Percentiles rank a stretch among this genome's conserved stretches.
Evolutionary conservation across 176 grass and related monocot genomes (phyloP).

Genomic region (Pontederia paniculata): DNA sequence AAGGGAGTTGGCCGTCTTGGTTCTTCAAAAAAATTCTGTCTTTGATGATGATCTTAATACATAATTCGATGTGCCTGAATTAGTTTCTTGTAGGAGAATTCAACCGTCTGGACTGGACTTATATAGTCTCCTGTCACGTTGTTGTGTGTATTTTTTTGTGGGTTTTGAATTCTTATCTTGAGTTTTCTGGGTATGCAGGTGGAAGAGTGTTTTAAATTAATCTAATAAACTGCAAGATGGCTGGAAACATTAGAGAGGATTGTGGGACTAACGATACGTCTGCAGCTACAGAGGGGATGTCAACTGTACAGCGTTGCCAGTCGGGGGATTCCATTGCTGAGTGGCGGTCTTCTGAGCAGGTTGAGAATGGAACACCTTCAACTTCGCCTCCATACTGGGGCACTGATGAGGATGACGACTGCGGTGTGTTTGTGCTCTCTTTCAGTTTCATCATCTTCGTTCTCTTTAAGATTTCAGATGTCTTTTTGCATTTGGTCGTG

Average conservation of each 20-base stretch:
- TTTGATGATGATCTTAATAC: too few species aligned
- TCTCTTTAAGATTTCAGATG: not conserved
- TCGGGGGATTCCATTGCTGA: constrained; percentile 61
- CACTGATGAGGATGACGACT: constrained; percentile 69
- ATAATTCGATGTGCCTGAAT: too few species aligned
- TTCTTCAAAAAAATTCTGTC: too few species aligned
- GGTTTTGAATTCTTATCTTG: too few species aligned
- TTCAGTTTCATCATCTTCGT: not conserved
- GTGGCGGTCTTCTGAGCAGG: constrained; percentile 77
- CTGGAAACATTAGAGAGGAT: constrained; percentile 43
- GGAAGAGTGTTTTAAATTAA: too few species aligned
- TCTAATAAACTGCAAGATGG: constrained; percentile 25
- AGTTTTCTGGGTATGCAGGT: too few species aligned
- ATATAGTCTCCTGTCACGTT: too few species aligned
- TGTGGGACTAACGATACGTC: constrained; percentile 28
- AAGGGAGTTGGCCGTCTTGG: too few species aligned
- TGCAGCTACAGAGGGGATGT: constrained; percentile 39
- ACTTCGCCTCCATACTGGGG: constrained; percentile 77
- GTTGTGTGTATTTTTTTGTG: too few species aligned
- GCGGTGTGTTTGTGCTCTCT: constrained; percentile 29
- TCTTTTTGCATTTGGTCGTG: not conserved
- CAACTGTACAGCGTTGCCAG: constrained; percentile 55
- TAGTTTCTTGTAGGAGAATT: too few species aligned
- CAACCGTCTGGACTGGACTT: too few species aligned
- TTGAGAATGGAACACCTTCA: constrained; percentile 78